Base-by-base conservation (phyloP, 2,329 filamentous ascomycete species). In the Talaromyces piceae region DNA sequence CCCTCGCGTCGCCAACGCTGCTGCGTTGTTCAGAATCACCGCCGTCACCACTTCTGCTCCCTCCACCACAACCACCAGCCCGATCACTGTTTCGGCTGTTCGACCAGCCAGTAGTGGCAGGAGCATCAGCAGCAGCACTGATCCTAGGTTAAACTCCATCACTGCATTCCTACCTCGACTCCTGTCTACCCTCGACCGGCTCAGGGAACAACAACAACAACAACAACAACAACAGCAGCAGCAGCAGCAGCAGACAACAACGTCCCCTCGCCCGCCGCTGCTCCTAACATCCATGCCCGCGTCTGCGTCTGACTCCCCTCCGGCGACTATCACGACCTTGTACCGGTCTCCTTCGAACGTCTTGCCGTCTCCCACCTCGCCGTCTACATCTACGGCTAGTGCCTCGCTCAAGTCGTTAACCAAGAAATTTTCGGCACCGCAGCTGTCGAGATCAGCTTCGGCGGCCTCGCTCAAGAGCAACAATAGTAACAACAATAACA, bases 261-360 rank as follows among this genome's bases (percentile, higher is more conserved):
- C n/a, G n/a, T n/a, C n/a, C n/a, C 44, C 25, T 16, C 16, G 18
- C 26, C n/a, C 44, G 20, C 25, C 33, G 18, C 47, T 8, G 33
- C 57, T 54, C 54, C 52, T 54, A 60, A 58, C 57, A 61, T 61
- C 65, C 63, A 70, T 70, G 66, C 66, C 65, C 63, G 62, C 66
- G 58, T 50, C 61, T 50, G 55, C 50, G n/a, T n/a, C n/a, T n/a
- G n/a, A n/a, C n/a, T n/a, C n/a, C 54, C 57, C 56, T 56, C 60
- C 59, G 59, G 52, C 53, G 41, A 50, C 54, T 26, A 55, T 28
- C 47, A 46, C 53, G 37, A 47, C 52, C 48, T 52, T 50, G 18
- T 7, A 37, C 33, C n/a, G 33, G 33, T 37, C 33, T 13, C 33
- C 16, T 11, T 37, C 33, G 33, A 18, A 37, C 33, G 33, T 18